Evolutionary conservation across 768 basidiomycete genomes (phyloP).

Genomic region (Collybia sordida): DNA sequence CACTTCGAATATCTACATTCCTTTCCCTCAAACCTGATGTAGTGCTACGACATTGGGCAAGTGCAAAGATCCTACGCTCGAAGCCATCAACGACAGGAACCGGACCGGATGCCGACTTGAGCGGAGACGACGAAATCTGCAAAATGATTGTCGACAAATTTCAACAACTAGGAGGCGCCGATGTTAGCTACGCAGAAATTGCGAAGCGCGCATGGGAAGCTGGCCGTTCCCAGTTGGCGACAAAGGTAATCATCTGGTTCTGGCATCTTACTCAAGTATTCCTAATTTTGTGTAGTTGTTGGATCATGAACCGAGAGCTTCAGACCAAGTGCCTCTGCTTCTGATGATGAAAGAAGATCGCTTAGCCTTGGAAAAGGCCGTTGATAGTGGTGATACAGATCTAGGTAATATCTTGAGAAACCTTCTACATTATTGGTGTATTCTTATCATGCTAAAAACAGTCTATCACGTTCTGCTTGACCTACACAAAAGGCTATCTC

Average conservation of each 20-base stretch:
- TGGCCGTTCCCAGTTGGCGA: constrained; percentile 44
- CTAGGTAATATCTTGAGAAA: constrained; percentile 52
- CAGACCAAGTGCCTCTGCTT: constrained; percentile 92
- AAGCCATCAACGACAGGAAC: constrained; percentile 55
- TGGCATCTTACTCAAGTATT: neutral
- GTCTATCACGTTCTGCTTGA: constrained; percentile 94
- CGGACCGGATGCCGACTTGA: constrained; percentile 53
- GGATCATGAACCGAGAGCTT: constrained; percentile 86
- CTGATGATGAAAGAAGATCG: constrained; percentile 94
- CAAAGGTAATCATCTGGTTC: constrained; percentile 54
- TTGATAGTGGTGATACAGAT: constrained; percentile 94
- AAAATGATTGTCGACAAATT: constrained; percentile 88
- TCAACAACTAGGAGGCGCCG: constrained; percentile 70
- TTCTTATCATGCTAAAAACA: constrained; percentile 25
- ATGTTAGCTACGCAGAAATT: constrained; percentile 93
- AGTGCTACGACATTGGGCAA: constrained; percentile 95
- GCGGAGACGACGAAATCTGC: constrained; percentile 79
- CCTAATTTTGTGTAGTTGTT: constrained; percentile 56
- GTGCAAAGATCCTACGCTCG: constrained; percentile 81
- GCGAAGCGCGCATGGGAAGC: constrained; percentile 83
- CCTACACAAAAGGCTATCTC: constrained; percentile 75
- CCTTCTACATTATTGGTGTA: neutral
- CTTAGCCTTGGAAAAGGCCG: constrained; percentile 83
- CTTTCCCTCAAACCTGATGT: constrained; percentile 81
- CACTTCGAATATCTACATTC: constrained; percentile 85